Conservation (phyloP, 1,139 yeast species). For the Yarrowia galli region DNA sequence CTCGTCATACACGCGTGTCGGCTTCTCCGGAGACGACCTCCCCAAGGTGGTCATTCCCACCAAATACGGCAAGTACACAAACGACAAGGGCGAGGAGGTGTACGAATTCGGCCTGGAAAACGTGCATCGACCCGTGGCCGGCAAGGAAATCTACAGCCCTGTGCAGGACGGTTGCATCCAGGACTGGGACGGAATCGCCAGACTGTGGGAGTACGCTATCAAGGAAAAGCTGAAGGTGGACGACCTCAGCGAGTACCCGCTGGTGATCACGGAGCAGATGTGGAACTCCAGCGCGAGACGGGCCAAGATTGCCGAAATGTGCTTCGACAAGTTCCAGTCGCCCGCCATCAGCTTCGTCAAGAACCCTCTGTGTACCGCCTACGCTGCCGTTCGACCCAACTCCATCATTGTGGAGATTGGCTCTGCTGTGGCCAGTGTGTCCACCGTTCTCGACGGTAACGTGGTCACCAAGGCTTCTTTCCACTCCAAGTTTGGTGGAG, state of each 20-base stretch:
- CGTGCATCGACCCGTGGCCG: slow-evolving; percentile 49
- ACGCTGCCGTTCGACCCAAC: slow-evolving; percentile 50
- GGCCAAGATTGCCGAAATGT: slow-evolving; percentile 72
- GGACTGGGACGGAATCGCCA: slow-evolving; percentile 57
- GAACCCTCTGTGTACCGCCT: slow-evolving; percentile 84
- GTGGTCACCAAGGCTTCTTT: slow-evolving; percentile 49
- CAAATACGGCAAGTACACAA: slow-evolving; percentile 49
- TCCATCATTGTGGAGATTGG: slow-evolving; percentile 53
- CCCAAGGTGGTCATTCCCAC: slow-evolving; percentile 84
- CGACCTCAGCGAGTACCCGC: slow-evolving; percentile 72
- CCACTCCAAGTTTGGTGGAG: slow-evolving; percentile 54
- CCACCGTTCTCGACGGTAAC: slow-evolving; percentile 91
- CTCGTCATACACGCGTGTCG: slow-evolving; percentile 80
- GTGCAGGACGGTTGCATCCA: slow-evolving; percentile 54
- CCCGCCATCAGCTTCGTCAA: slow-evolving; percentile 88
- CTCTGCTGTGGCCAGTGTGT: slow-evolving; percentile 62
- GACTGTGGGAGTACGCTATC: slow-evolving; percentile 52
- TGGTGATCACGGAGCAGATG: slow-evolving; percentile 80
- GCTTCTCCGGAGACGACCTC: slow-evolving; percentile 91
- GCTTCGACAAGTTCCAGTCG: slow-evolving; percentile 76
- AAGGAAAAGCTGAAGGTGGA: slow-evolving; percentile 58
- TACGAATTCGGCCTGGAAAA: slow-evolving; percentile 50
- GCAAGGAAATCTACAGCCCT: slow-evolving; percentile 53
- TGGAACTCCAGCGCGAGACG: slow-evolving; percentile 83
- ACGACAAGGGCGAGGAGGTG: slow-evolving; percentile 42